Evolutionary conservation across 305 asterid species (phyloP).

Genomic region (Nicotiana rustica): DNA sequence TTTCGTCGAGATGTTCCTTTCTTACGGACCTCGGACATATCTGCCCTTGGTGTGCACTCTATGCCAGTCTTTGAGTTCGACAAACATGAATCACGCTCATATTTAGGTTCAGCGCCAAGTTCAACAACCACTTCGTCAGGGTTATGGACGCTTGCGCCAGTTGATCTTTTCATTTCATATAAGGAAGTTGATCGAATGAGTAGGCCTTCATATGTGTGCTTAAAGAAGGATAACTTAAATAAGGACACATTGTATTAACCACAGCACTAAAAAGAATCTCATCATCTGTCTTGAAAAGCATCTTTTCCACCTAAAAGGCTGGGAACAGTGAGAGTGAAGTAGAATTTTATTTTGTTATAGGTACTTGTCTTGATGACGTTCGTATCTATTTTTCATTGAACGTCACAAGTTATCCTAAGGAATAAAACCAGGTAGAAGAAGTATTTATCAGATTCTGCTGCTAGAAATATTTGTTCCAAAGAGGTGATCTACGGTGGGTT

Average conservation of each 20-base stretch:
- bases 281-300: not conserved
- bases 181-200: conserved; percentile 2
- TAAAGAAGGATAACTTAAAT: not conserved
- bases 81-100: not conserved
- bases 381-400: not conserved
- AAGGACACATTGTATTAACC: not conserved
- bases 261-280: not conserved
- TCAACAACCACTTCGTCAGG: not conserved
- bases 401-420: not conserved
- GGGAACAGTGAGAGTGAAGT: not conserved
- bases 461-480: not conserved
- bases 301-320: not conserved
- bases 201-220: not conserved
- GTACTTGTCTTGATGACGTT: not conserved
- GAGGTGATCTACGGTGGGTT: not conserved
- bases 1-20: not conserved
- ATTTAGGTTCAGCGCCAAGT: not conserved
- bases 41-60: not conserved
- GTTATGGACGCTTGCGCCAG: not conserved
- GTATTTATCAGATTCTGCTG: not conserved
- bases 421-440: not conserved
- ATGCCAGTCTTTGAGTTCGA: not conserved
- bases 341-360: not conserved
- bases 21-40: not conserved
- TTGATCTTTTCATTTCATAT: not conserved